Evolutionary conservation across 164 flowering plant genomes (phyloP).

Genomic region (Dillenia turbinata): DNA sequence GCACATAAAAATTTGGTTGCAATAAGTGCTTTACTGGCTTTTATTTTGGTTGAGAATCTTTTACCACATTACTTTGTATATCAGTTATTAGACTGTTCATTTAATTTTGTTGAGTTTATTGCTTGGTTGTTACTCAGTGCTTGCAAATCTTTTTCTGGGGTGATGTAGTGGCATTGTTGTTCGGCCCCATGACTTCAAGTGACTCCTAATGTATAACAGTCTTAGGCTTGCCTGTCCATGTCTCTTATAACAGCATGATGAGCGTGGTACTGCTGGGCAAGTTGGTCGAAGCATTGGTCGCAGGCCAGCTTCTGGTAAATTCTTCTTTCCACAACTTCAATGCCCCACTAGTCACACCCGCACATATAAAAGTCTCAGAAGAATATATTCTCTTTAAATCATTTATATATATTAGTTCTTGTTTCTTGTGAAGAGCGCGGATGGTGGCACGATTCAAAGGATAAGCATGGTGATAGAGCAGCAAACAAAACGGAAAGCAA

Average conservation of each 20-base stretch:
- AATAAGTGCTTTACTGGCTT: no score
- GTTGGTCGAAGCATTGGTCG: slow-evolving; percentile 52
- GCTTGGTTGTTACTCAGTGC: slow-evolving; percentile 32
- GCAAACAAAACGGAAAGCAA: slow-evolving; percentile 17
- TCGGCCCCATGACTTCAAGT: slow-evolving; percentile 42
- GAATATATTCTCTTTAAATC: neutral
- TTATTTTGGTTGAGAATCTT: no score
- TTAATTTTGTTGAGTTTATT: slow-evolving; percentile 18
- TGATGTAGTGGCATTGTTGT: slow-evolving; percentile 43
- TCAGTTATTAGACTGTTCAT: neutral
- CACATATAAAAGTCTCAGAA: neutral
- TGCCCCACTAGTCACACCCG: no score
- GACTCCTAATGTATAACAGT: slow-evolving; percentile 50
- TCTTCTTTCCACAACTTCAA: neutral
- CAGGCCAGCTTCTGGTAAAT: slow-evolving; percentile 47
- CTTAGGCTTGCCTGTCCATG: slow-evolving; percentile 70
- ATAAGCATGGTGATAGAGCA: slow-evolving; percentile 25
- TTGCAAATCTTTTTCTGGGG: slow-evolving; percentile 31
- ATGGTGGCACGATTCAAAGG: slow-evolving; percentile 49
- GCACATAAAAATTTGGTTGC: no score
- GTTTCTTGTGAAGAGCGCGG: slow-evolving; percentile 41
- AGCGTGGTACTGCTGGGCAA: slow-evolving; percentile 67
- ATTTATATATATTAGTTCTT: slow-evolving; percentile 3
- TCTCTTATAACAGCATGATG: slow-evolving; percentile 89
- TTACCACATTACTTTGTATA: no score